Percentiles rank a stretch among this genome's conserved stretches.
Evolutionary conservation across 2,329 filamentous ascomycete species (phyloP).

Genomic region (Alternaria triticina): DNA sequence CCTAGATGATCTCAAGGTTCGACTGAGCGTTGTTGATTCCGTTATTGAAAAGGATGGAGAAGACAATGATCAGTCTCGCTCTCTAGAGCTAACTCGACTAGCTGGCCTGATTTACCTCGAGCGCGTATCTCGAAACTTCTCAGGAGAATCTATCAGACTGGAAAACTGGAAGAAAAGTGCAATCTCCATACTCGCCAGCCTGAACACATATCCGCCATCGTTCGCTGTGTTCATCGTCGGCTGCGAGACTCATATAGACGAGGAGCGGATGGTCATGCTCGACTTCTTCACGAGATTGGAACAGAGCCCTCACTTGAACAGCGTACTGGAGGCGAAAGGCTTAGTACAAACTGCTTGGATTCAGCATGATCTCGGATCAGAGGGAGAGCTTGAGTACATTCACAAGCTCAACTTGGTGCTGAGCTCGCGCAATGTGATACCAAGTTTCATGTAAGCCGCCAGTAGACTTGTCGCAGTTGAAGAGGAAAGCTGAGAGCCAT

Average conservation of each 20-base stretch:
- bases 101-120: neutral
- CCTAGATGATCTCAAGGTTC: neutral
- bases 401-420: neutral
- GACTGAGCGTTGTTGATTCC: neutral
- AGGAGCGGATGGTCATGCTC: neutral
- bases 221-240: neutral
- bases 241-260: neutral
- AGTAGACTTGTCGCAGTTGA: too few relatives aligned
- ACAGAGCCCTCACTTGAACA: neutral
- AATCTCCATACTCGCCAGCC: neutral
- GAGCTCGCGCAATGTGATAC: neutral
- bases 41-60: accelerated
- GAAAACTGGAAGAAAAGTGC: neutral
- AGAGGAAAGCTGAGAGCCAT: too few relatives aligned
- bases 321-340: neutral
- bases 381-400: neutral
- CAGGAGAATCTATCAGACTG: neutral
- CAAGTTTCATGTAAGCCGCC: neutral
- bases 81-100: neutral
- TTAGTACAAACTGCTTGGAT: neutral
- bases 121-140: neutral
- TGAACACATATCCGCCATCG: neutral
- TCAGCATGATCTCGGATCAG: neutral
- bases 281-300: neutral
- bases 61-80: neutral